Evolutionary conservation across 257 asterid genomes (phyloP), one percentile per base, ranked within the genome.

Genomic region (Schizonepeta tenuifolia): DNA sequence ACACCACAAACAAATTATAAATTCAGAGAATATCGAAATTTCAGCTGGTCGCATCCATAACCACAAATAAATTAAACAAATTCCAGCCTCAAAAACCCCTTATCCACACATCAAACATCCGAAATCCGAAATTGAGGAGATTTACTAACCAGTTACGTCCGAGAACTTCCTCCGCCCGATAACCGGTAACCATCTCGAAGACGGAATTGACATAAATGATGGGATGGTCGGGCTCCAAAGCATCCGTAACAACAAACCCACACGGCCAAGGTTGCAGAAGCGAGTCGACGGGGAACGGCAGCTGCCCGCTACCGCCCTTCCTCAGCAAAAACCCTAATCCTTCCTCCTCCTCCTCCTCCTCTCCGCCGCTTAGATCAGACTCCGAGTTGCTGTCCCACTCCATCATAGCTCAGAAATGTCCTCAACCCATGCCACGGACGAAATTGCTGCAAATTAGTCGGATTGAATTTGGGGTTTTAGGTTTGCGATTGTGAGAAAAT

Each of bases 361-460:
- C 86, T 10, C 70, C 88, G 55, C 83, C 86, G 71, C 93, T 87
- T 75, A 83, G 83, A 86, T 90, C 96, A 80, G 84, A 84, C 75
- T 84, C 89, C 71, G 96, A 87, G 73, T 87, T 69, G 74, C 96
- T 90, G 66, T 92, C 97, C 97, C 97, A 90, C 95, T 90, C 96
- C 97, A 92, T 92, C 87, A 70, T 20, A 51, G 62, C 67, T 49
- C 70, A 13, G 43, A 20, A 54, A 31, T 10, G n/a, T 1, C 22
- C 58, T 79, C 75, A 77, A 49, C 82, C 85, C 85, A 82, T 82
- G 53, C 33, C 33, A 1, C 33, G 44, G 47, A 17, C 79, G 2
- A 49, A 33, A 12, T 2, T 24, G 33, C 46, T 36, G 49, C 28
- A 22, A 28, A 21, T 24, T 14, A 46, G 11, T 24, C 68, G 74